A percentile compares a stretch with the other conserved stretches of the same genome.
phyloP scores from a whole-genome alignment of 1,284 basidiomycete genomes.

The Sanghuangporus baumii region DNA sequence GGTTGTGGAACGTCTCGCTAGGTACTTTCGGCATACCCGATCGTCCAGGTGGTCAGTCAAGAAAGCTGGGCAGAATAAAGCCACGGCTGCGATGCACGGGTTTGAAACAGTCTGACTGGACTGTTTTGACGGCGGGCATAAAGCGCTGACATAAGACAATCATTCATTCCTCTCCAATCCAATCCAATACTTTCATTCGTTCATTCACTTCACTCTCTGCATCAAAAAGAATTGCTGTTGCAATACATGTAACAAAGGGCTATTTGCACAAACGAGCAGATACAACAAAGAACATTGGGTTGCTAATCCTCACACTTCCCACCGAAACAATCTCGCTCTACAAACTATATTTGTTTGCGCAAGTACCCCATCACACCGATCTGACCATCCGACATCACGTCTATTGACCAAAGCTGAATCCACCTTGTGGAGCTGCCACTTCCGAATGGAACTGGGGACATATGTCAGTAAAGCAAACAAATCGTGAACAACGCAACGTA shows the following conservation, averaged over 20 bases:
- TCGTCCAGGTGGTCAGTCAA: neutral
- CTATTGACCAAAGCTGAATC: slow-evolving; percentile 81
- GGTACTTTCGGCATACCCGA: slow-evolving; percentile 9
- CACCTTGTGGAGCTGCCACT: slow-evolving; percentile 85
- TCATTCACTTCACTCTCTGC: neutral
- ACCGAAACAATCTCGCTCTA: neutral
- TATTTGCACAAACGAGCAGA: neutral
- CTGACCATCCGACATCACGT: neutral
- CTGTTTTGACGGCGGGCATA: neutral
- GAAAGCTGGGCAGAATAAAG: neutral
- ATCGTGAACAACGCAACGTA: slow-evolving; percentile 36
- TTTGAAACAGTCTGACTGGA: neutral
- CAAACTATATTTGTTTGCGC: neutral
- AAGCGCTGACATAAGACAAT: slow-evolving; percentile 7
- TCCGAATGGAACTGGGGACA: slow-evolving; percentile 66
- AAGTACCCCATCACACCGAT: neutral
- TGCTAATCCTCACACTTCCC: neutral
- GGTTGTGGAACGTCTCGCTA: neutral
- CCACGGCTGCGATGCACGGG: neutral
- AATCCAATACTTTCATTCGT: neutral
- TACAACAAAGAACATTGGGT: neutral
- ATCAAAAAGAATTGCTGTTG: neutral
- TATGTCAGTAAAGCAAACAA: slow-evolving; percentile 14
- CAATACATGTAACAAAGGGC: neutral
- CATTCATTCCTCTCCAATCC: neutral